These are phyloP conservation scores for Thielaviopsis cerberus DNA, from an alignment of 2,329 filamentous ascomycete species.

Conservation along the genomic window DNA sequence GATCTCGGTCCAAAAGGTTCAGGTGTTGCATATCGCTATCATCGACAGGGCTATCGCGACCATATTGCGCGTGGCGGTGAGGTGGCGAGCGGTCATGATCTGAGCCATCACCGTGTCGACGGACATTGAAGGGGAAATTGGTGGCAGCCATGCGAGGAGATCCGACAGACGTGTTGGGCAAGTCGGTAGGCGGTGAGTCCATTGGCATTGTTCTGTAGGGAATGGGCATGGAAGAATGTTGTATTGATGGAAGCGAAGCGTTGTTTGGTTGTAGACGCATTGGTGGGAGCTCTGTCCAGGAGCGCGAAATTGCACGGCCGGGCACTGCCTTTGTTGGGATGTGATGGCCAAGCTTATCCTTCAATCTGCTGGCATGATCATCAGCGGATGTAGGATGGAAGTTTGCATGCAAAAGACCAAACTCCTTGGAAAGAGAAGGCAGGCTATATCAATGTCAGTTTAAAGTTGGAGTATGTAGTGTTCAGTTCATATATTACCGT, in stretches of 20 bases:
- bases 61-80: conserved; percentile 22
- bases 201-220: conserved; percentile 20
- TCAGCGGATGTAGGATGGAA: conserved; percentile 28
- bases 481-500: conserved; percentile 17
- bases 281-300: conserved; percentile 13
- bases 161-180: conserved; percentile 27
- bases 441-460: conserved; percentile 20
- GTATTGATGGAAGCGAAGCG: conserved; percentile 22
- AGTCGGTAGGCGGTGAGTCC: conserved; percentile 27
- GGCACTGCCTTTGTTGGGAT: conserved; percentile 27
- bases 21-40: conserved; percentile 23
- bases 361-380: conserved; percentile 31
- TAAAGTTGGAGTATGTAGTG: conserved; percentile 10
- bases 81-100: conserved; percentile 32
- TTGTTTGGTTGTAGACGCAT: conserved; percentile 22
- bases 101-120: conserved; percentile 25
- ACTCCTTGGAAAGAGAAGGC: conserved; percentile 24
- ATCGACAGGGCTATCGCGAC: conserved; percentile 28
- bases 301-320: conserved; percentile 13
- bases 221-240: conserved; percentile 26
- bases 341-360: conserved; percentile 34
- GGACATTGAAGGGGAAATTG: conserved; percentile 23
- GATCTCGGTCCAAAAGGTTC: conserved; percentile 33
- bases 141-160: conserved; percentile 25
- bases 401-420: conserved; percentile 32